Percentiles rank a stretch among this genome's conserved stretches.
phyloP scores from a whole-genome alignment of 1,139 yeast genomes.

The Pneumocystis sp. region DNA sequence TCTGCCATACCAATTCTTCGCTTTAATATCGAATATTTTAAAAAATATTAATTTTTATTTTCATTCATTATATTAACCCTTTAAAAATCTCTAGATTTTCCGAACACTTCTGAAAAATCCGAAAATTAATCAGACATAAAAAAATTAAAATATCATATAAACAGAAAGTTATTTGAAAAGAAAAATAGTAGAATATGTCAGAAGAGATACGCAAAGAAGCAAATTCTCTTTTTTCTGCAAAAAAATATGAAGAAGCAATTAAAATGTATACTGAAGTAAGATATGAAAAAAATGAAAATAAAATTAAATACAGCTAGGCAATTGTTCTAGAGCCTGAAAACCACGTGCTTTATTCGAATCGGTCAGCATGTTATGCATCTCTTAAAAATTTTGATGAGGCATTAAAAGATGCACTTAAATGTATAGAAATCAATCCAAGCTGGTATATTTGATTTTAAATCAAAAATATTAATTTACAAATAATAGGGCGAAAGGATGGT shows the following conservation, averaged over 20 bases:
- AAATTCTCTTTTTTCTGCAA: conserved; percentile 79
- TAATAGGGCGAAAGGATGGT: conserved; percentile 62
- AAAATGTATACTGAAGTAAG: conserved; percentile 48
- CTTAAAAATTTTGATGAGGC: conserved; percentile 60
- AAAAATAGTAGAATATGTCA: neutral
- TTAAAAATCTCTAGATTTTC: neutral
- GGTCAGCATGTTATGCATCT: conserved; percentile 87
- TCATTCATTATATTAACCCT: neutral
- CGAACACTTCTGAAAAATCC: neutral
- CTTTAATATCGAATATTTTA: neutral
- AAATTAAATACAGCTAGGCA: conserved; percentile 29
- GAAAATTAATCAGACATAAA: neutral
- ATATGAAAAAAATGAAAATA: neutral
- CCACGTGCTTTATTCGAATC: conserved; percentile 79
- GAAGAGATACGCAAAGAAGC: neutral
- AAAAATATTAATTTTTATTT: no score
- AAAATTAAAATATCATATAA: neutral
- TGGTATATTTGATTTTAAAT: conserved; percentile 32
- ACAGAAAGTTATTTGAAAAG: neutral
- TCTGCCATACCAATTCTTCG: neutral
- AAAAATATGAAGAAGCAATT: conserved; percentile 67
- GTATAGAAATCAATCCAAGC: conserved; percentile 58
- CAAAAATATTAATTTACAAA: neutral
- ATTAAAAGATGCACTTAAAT: conserved; percentile 65
- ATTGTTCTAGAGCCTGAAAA: conserved; percentile 75